Percentiles rank a stretch among this genome's conserved stretches.
phyloP scores from a whole-genome alignment of 768 basidiomycete genomes.

The Dictyophora rubrovolvata region DNA sequence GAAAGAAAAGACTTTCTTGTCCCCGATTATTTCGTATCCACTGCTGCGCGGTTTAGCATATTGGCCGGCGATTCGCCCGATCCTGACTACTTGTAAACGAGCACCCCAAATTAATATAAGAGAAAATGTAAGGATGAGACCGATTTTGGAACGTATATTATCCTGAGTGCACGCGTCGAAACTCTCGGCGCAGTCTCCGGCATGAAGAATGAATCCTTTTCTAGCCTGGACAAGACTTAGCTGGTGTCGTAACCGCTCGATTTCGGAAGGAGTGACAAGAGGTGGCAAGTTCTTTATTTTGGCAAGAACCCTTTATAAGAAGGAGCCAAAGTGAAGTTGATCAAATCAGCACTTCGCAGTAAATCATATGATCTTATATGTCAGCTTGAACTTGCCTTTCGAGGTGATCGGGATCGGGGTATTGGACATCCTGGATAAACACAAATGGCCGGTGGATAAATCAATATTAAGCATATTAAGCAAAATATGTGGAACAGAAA shows the following conservation, averaged over 20 bases:
- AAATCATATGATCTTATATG: not conserved
- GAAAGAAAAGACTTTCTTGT: slow-evolving; percentile 75
- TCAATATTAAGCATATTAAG: not conserved
- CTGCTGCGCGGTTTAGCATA: slow-evolving; percentile 93
- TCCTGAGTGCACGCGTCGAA: slow-evolving; percentile 86
- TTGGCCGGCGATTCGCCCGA: slow-evolving; percentile 91
- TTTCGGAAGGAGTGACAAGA: slow-evolving; percentile 87
- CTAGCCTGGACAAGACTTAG: slow-evolving; percentile 71
- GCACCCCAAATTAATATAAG: slow-evolving; percentile 92
- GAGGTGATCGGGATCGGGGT: slow-evolving; percentile 55
- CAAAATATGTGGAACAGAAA: not conserved
- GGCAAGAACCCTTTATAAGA: slow-evolving; percentile 48
- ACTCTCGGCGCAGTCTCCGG: slow-evolving; percentile 96
- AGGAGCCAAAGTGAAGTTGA: slow-evolving; percentile 3
- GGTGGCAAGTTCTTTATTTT: slow-evolving; percentile 79
- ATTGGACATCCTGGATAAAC: slow-evolving; percentile 48
- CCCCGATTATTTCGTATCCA: slow-evolving; percentile 65
- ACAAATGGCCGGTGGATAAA: no score
- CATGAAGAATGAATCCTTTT: slow-evolving; percentile 90
- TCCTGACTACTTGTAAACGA: slow-evolving; percentile 82
- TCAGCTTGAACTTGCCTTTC: slow-evolving; percentile 31
- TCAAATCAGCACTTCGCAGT: not conserved
- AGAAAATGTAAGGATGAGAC: slow-evolving; percentile 89
- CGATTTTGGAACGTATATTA: slow-evolving; percentile 81
- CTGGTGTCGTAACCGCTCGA: slow-evolving; percentile 75